Evolutionary conservation across 2,329 filamentous ascomycete genomes (phyloP).

Genomic region (Alternaria sp.): DNA sequence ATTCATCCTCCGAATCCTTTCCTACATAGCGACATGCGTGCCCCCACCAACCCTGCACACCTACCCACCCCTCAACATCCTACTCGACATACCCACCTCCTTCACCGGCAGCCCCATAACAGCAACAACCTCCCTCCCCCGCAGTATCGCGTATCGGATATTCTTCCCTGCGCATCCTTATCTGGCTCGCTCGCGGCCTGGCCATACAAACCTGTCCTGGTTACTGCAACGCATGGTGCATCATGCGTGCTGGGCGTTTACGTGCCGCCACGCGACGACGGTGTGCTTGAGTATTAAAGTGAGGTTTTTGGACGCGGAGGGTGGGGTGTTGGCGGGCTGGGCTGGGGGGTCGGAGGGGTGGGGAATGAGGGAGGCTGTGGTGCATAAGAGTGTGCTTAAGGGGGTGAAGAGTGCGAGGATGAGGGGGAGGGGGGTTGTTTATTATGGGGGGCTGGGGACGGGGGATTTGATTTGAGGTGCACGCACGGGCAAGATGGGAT

Average conservation of each 20-base stretch:
- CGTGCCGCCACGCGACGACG: not conserved
- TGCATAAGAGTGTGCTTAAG: not conserved
- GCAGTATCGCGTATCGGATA: not conserved
- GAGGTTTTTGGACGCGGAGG: not conserved
- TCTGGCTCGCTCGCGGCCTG: not conserved
- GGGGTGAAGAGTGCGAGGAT: not conserved
- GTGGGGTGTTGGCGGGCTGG: not conserved
- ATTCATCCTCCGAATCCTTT: constrained; percentile 1
- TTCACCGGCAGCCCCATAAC: not conserved
- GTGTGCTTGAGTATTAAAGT: not conserved
- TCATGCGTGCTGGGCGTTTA: not conserved
- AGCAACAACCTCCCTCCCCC: not conserved
- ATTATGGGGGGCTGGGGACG: not conserved
- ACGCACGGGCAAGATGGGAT: too few species aligned
- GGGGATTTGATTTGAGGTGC: not conserved
- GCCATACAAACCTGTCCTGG: not conserved
- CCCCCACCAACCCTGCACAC: not conserved
- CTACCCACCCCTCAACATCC: not conserved
- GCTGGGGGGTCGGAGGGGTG: not conserved
- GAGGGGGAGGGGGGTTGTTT: not conserved
- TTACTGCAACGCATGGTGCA: not conserved
- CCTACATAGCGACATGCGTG: not conserved
- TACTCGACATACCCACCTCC: not conserved
- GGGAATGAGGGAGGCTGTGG: not conserved
- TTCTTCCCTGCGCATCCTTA: not conserved